Percentiles rank a stretch among this genome's conserved stretches.
Conservation (phyloP, 2,329 filamentous ascomycete species). For the Clarireedia hainanense region DNA sequence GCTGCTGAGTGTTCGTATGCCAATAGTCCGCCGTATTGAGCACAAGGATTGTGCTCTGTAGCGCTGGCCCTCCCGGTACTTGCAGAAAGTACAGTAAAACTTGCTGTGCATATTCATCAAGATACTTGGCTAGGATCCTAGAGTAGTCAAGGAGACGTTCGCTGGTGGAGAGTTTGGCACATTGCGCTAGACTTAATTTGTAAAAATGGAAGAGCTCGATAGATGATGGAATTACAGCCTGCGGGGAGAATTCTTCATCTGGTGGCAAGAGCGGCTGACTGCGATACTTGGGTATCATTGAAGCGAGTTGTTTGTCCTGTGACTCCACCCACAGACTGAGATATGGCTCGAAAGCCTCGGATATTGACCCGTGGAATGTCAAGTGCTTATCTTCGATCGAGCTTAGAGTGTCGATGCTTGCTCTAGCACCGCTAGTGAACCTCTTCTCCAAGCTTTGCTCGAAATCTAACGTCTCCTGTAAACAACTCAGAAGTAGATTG, state of each 20-base stretch:
- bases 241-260: slow-evolving; percentile 87
- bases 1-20: slow-evolving; percentile 83
- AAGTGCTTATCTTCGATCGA: slow-evolving; percentile 69
- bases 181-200: slow-evolving; percentile 84
- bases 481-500: slow-evolving; percentile 75
- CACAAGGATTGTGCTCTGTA: slow-evolving; percentile 77
- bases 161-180: slow-evolving; percentile 91
- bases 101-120: slow-evolving; percentile 92
- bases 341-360: slow-evolving; percentile 94
- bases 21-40: slow-evolving; percentile 98
- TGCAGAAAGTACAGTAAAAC: slow-evolving; percentile 70
- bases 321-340: slow-evolving; percentile 95
- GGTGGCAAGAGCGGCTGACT: slow-evolving; percentile 68
- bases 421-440: slow-evolving; percentile 64
- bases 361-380: slow-evolving; percentile 83
- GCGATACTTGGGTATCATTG: slow-evolving; percentile 81
- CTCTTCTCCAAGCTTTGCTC: slow-evolving; percentile 83
- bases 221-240: slow-evolving; percentile 85
- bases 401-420: slow-evolving; percentile 83
- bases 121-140: slow-evolving; percentile 79
- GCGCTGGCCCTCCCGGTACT: slow-evolving; percentile 37
- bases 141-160: slow-evolving; percentile 77
- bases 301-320: slow-evolving; percentile 80
- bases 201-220: slow-evolving; percentile 98
- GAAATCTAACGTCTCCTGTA: slow-evolving; percentile 95